phyloP scores from a whole-genome alignment of 2,329 filamentous ascomycete species.

The Claviceps sorghi region DNA sequence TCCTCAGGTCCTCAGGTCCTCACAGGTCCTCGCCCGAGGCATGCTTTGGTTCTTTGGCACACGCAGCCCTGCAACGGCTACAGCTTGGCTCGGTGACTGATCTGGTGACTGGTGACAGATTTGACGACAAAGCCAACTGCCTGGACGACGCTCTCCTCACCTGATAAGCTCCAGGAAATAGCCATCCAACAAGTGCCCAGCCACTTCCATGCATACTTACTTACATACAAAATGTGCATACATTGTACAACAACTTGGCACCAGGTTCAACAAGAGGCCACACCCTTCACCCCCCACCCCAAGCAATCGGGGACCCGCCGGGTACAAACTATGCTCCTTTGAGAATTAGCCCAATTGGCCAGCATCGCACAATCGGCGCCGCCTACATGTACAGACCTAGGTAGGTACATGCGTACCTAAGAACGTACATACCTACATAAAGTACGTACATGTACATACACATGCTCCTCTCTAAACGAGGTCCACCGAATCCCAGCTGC shows the following conservation, averaged over 20 bases:
- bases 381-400: background rate
- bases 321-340: background rate
- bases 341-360: constrained; percentile 1
- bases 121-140: background rate
- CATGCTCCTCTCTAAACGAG: background rate
- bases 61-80: background rate
- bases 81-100: background rate
- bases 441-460: no score
- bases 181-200: no score
- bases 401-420: no score
- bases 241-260: no score
- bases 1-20: no score
- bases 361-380: background rate
- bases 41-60: background rate
- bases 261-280: background rate
- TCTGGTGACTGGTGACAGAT: background rate
- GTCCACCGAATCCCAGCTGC: background rate
- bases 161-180: background rate
- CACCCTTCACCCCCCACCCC: background rate
- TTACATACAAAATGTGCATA: no score
- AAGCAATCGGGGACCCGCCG: background rate
- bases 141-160: background rate
- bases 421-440: no score
- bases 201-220: no score
- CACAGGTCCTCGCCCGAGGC: background rate